phyloP scores from a whole-genome alignment of 2,329 filamentous ascomycete species.

The Cladophialophora immunda region DNA sequence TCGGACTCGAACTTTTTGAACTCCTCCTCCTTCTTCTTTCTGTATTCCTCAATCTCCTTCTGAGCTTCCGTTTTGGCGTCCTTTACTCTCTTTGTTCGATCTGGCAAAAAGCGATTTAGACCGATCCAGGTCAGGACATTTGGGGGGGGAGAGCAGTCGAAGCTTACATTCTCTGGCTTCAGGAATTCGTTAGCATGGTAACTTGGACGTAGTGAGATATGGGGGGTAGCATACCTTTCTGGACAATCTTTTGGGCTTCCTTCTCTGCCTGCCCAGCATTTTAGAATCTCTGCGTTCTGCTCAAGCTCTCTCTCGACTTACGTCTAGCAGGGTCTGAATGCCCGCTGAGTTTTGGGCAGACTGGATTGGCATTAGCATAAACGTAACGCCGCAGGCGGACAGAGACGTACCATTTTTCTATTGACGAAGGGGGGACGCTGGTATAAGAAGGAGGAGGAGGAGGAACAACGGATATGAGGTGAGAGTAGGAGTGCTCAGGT shows the following conservation, averaged over 20 bases:
- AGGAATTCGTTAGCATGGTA: conserved; percentile 45
- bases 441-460: background rate
- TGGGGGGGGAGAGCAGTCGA: conserved; percentile 12
- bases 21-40: conserved; percentile 87
- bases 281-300: conserved; percentile 29
- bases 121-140: conserved; percentile 1
- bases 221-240: conserved; percentile 75
- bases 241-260: conserved; percentile 98
- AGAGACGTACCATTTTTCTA: conserved; percentile 40
- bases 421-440: background rate
- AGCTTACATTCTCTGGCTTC: conserved; percentile 84
- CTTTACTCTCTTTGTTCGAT: conserved; percentile 96
- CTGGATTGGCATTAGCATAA: conserved; percentile 59
- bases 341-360: conserved; percentile 98
- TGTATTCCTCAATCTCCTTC: conserved; percentile 96
- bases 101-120: conserved; percentile 52
- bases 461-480: background rate
- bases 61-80: conserved; percentile 96
- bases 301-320: conserved; percentile 59
- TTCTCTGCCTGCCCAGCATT: conserved; percentile 77
- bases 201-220: background rate
- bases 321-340: conserved; percentile 98
- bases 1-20: conserved; percentile 93
- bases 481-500: background rate
- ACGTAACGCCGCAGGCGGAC: background rate